phyloP scores from a whole-genome alignment of 2,329 filamentous ascomycete species.

The Capronia epimyces region DNA sequence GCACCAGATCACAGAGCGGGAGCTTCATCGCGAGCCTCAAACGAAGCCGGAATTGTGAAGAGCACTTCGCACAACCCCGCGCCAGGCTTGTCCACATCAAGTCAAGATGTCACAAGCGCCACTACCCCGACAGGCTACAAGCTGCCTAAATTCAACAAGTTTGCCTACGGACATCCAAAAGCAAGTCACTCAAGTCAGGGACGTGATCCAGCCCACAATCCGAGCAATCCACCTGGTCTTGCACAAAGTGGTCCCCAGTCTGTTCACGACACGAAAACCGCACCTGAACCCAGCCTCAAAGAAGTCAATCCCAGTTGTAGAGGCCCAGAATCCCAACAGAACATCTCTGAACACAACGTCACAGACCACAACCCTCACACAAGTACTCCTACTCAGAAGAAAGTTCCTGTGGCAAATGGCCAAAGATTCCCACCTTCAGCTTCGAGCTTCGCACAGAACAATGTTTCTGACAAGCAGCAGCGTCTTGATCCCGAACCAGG shows the following conservation, averaged over 20 bases:
- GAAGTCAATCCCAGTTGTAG: neutral
- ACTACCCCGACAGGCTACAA: neutral
- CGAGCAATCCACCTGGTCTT: neutral
- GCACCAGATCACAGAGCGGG: neutral
- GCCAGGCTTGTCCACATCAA: neutral
- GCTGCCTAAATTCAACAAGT: neutral
- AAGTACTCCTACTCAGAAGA: no score
- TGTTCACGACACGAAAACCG: neutral
- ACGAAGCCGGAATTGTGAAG: neutral
- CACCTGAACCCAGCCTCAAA: neutral
- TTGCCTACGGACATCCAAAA: slow-evolving; percentile 1
- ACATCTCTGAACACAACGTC: no score
- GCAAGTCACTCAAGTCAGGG: neutral
- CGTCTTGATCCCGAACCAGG: no score
- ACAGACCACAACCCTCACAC: no score
- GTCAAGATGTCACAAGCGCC: neutral
- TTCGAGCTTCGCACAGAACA: no score
- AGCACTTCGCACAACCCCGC: neutral
- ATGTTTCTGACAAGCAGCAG: no score
- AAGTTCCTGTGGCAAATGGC: no score
- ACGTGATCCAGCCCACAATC: neutral
- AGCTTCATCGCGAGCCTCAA: slow-evolving; percentile 1
- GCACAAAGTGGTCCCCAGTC: neutral
- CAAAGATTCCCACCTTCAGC: no score
- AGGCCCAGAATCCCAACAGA: neutral